Conservation (phyloP, 2,329 filamentous ascomycete genomes). For the Calonectria montana region DNA sequence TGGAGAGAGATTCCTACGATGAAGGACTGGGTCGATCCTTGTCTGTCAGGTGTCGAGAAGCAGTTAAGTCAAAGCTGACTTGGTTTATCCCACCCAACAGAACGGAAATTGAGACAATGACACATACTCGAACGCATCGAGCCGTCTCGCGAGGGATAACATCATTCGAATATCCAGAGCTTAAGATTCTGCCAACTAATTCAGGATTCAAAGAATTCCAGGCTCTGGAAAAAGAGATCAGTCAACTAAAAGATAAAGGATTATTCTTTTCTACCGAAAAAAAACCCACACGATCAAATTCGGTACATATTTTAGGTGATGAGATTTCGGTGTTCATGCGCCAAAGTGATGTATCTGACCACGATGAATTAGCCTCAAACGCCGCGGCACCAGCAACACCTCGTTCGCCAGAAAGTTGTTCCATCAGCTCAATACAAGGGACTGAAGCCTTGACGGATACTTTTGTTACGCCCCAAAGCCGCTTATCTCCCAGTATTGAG, state of each 20-base stretch:
- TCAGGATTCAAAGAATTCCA: slow-evolving; percentile 37
- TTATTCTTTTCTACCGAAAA: neutral
- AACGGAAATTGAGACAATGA: neutral
- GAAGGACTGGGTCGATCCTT: slow-evolving; percentile 38
- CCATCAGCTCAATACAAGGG: slow-evolving; percentile 15
- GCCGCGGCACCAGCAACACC: slow-evolving; percentile 8
- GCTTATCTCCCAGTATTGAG: slow-evolving; percentile 19
- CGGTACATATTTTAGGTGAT: slow-evolving; percentile 30
- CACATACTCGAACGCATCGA: neutral
- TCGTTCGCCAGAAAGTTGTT: slow-evolving; percentile 23
- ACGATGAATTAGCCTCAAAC: neutral
- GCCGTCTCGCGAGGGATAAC: neutral
- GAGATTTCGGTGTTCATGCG: slow-evolving; percentile 34
- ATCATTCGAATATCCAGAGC: slow-evolving; percentile 39
- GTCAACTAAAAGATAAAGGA: slow-evolving; percentile 27
- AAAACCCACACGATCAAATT: slow-evolving; percentile 9
- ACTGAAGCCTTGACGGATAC: slow-evolving; percentile 34
- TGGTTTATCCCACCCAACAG: slow-evolving; percentile 14
- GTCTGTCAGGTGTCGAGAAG: slow-evolving; percentile 45
- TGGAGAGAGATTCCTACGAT: slow-evolving; percentile 4
- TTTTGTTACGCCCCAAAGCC: slow-evolving; percentile 38
- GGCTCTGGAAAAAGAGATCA: slow-evolving; percentile 34
- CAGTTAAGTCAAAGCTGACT: slow-evolving; percentile 35
- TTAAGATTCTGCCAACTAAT: slow-evolving; percentile 36
- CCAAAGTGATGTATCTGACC: slow-evolving; percentile 23